Conservation (phyloP, 176 grass and related monocot genomes). For the Echinochloa phyllopogon region DNA sequence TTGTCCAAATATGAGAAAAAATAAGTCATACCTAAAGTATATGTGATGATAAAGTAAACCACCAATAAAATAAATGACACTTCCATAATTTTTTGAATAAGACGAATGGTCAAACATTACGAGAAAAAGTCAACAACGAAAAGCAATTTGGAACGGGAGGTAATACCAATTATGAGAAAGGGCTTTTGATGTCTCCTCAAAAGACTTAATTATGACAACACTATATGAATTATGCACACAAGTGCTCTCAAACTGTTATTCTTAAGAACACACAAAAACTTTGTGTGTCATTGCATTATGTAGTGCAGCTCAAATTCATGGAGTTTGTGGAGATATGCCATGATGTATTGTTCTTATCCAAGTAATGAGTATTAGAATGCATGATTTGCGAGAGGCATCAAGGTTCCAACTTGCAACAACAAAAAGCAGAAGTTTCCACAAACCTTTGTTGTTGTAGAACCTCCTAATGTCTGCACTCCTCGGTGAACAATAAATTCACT, state of each 20-base stretch:
- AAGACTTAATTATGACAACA: neutral
- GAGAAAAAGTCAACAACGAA: too few relatives aligned
- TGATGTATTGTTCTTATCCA: neutral
- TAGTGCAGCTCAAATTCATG: neutral
- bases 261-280: neutral
- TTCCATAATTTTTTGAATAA: too few relatives aligned
- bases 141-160: too few relatives aligned
- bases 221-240: slow-evolving; percentile 3
- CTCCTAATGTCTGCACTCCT: slow-evolving; percentile 79
- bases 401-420: slow-evolving; percentile 28
- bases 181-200: neutral
- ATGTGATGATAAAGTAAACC: too few relatives aligned
- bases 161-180: neutral
- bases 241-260: neutral
- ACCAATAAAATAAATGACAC: too few relatives aligned
- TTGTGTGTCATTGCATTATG: neutral
- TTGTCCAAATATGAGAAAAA: too few relatives aligned
- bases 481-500: slow-evolving; percentile 83
- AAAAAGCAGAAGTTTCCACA: slow-evolving; percentile 36
- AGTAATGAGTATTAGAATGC: neutral
- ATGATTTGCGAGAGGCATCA: slow-evolving; percentile 17
- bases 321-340: neutral
- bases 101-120: too few relatives aligned
- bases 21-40: too few relatives aligned
- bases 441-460: slow-evolving; percentile 60